phyloP scores from a whole-genome alignment of 2,329 filamentous ascomycete genomes.

The Eutypella sp. region DNA sequence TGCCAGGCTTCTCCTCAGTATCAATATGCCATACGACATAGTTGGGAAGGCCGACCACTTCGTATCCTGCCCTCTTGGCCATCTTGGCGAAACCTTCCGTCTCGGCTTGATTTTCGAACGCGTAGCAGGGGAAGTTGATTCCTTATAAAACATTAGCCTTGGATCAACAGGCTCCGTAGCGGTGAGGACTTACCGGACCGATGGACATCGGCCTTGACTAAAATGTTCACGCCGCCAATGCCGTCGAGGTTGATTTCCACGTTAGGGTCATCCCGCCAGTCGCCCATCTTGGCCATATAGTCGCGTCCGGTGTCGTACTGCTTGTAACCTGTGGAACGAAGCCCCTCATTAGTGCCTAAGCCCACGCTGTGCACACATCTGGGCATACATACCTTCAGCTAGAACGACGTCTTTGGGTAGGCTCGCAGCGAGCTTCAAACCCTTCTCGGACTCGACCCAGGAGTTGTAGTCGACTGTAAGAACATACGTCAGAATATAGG shows the following conservation, averaged over 20 bases:
- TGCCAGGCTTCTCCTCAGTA: constrained; percentile 89
- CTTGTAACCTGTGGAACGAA: constrained; percentile 64
- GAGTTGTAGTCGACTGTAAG: constrained; percentile 91
- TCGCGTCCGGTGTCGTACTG: constrained; percentile 86
- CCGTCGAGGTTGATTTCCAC: constrained; percentile 90
- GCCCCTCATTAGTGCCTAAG: constrained; percentile 9
- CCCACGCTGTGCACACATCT: neutral
- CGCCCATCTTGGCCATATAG: constrained; percentile 87
- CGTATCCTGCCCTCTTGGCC: constrained; percentile 92
- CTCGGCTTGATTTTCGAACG: constrained; percentile 98
- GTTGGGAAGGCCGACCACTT: constrained; percentile 88
- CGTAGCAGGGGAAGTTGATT: constrained; percentile 94
- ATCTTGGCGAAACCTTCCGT: constrained; percentile 99
- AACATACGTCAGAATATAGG: constrained; percentile 15
- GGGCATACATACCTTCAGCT: constrained; percentile 69
- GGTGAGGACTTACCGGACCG: constrained; percentile 63
- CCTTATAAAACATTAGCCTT: constrained; percentile 46
- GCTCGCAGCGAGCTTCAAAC: constrained; percentile 64
- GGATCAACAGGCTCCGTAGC: neutral
- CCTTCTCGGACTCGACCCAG: constrained; percentile 91
- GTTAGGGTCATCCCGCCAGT: constrained; percentile 89
- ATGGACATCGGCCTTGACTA: constrained; percentile 97
- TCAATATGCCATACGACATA: constrained; percentile 99
- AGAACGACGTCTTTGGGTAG: constrained; percentile 78
- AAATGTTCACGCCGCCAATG: constrained; percentile 93